A percentile compares a stretch with the other conserved stretches of the same genome.
Conservation (phyloP, 345 rosid species). For the Populus deltoides region DNA sequence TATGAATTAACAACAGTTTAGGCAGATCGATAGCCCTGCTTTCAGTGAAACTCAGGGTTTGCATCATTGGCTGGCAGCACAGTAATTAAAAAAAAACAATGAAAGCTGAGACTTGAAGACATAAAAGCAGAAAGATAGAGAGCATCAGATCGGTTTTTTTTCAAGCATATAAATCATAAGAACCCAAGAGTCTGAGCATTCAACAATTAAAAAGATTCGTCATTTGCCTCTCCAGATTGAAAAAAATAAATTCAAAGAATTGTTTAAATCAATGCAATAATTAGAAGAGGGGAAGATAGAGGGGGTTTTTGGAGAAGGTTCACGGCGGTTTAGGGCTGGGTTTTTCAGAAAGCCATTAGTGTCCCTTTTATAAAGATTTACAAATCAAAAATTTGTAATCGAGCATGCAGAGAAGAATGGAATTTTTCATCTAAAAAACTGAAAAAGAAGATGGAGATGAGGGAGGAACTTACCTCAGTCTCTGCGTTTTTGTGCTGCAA, state of each 20-base stretch:
- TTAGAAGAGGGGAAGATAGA: too few relatives aligned
- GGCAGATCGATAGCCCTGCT: slow-evolving; percentile 6
- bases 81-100: neutral
- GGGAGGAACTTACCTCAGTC: too few relatives aligned
- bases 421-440: too few relatives aligned
- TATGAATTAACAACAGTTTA: slow-evolving; percentile 26
- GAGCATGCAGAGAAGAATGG: too few relatives aligned
- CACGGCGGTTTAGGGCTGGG: neutral
- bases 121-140: neutral
- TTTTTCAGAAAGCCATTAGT: neutral
- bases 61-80: slow-evolving; percentile 30
- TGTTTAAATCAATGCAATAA: neutral
- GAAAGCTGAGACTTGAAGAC: too few relatives aligned
- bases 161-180: slow-evolving; percentile 28
- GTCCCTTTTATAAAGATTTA: neutral
- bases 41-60: slow-evolving; percentile 9
- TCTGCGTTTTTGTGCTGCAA: too few relatives aligned
- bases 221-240: slow-evolving; percentile 23
- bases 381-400: too few relatives aligned
- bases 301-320: too few relatives aligned
- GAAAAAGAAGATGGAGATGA: too few relatives aligned
- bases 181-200: slow-evolving; percentile 23
- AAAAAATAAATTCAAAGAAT: neutral
- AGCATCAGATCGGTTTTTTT: slow-evolving; percentile 56
- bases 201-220: slow-evolving; percentile 23